These are phyloP conservation scores for Favolaschia claudopus DNA, from an alignment of 768 basidiomycete species.

Conservation along the genomic window DNA sequence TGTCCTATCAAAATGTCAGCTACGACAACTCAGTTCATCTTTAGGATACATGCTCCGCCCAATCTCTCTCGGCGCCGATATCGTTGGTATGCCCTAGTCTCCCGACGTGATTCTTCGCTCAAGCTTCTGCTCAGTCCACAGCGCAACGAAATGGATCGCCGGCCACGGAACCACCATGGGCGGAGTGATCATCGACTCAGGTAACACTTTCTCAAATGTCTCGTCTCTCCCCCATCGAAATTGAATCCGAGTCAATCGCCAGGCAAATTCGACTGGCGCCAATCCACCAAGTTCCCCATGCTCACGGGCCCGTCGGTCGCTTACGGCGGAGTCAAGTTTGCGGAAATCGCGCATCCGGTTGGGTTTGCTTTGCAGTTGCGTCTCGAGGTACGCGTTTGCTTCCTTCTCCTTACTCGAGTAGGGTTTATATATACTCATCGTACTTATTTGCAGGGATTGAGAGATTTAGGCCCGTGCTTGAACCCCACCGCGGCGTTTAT, in stretches of 20 bases:
- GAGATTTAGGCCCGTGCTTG: slow-evolving; percentile 71
- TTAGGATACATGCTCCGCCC: slow-evolving; percentile 78
- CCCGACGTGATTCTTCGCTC: slow-evolving; percentile 58
- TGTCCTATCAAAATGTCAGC: too few species aligned
- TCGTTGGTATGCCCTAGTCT: slow-evolving; percentile 76
- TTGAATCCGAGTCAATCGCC: background rate
- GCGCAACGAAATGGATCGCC: slow-evolving; percentile 21
- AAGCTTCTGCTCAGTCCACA: slow-evolving; percentile 8
- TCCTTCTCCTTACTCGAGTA: slow-evolving; percentile 1
- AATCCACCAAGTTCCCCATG: slow-evolving; percentile 59
- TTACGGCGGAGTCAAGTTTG: slow-evolving; percentile 62
- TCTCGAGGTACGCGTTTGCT: slow-evolving; percentile 30
- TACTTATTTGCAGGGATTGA: slow-evolving; percentile 50
- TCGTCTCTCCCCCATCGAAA: background rate
- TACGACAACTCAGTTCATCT: too few species aligned
- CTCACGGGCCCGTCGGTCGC: slow-evolving; percentile 64
- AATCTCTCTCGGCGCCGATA: slow-evolving; percentile 79
- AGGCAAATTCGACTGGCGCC: slow-evolving; percentile 64
- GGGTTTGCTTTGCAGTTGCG: slow-evolving; percentile 63
- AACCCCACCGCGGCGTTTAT: slow-evolving; percentile 65
- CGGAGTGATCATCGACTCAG: slow-evolving; percentile 66
- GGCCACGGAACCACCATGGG: slow-evolving; percentile 70
- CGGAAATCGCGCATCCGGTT: slow-evolving; percentile 54
- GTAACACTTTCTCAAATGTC: slow-evolving; percentile 32
- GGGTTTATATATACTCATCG: background rate